Evolutionary conservation across 345 rosid species (phyloP), one percentile per base, ranked within the genome.

Genomic region (Dipteronia sinensis): DNA sequence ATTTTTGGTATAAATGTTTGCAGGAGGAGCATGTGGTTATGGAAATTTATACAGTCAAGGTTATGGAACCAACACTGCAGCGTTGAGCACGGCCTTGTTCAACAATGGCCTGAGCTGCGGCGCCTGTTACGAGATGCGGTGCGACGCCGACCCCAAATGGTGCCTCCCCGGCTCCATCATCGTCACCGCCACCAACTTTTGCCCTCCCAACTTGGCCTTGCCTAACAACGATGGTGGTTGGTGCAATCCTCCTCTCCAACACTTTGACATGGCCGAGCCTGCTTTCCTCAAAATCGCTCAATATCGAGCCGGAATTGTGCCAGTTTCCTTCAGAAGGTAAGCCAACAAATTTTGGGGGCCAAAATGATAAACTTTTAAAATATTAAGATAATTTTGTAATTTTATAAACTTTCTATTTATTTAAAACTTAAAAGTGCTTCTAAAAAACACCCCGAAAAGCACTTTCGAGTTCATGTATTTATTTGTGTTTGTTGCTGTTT

Each of bases 241-340:
- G 93, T 90, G 93, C 77, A 90, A 88, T 67, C 90, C 93, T 74
- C 93, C 93, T 22, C 89, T 83, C 40, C 84, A 86, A 46, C 93
- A 90, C 78, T 90, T 86, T 38, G 93, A 90, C 70, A 63, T 88
- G 82, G 91, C 89, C n/a, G 65, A 84, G 76, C 90, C 91, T 42
- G 90, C 89, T 72, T 90, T 90, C 76, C 78, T 87, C 51, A 87
- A 87, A 71, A 88, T 90, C 12, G 90, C 91, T 25, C 83, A 85
- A 2, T 90, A 88, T 75, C 83, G 83, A 58, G 91, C 91, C 22
- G 91, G 93, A 51, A 90, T 90, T 49, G 93, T 88, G 12, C 89
- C 91, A 16, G 81, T 90, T 5, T 63, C 82, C 42, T 90, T 84
- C 49, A 78, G 88, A 79, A 87, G 90, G 90, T 87, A 71, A 4